Evolutionary conservation across 176 grass and related monocot species (phyloP).

Genomic region (Poa pratensis): DNA sequence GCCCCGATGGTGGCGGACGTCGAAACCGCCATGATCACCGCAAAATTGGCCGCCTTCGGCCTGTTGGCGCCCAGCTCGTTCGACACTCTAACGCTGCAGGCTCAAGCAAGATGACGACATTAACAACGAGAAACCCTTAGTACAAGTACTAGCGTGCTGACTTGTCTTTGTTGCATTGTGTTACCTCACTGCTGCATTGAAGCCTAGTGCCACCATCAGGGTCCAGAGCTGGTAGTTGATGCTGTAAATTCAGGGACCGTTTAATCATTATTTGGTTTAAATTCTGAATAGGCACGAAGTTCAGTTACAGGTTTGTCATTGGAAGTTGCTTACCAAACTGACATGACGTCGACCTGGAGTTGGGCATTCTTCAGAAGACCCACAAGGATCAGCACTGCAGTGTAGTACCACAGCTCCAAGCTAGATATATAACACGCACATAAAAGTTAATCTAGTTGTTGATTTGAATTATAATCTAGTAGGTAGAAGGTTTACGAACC

Average conservation of each 20-base stretch:
- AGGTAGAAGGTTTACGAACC: conserved; percentile 18
- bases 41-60: conserved; percentile 72
- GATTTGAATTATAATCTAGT: too few relatives aligned
- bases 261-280: neutral
- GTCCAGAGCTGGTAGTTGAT: conserved; percentile 94
- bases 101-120: neutral
- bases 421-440: conserved; percentile 30
- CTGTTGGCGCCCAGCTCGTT: conserved; percentile 89
- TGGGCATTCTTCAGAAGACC: conserved; percentile 69
- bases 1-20: conserved; percentile 66
- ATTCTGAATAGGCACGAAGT: neutral
- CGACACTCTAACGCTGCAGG: conserved; percentile 79
- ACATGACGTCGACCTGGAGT: conserved; percentile 79
- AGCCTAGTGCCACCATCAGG: conserved; percentile 85
- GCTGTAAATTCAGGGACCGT: conserved; percentile 43
- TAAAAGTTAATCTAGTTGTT: neutral
- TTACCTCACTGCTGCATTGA: conserved; percentile 90
- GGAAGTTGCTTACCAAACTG: conserved; percentile 64
- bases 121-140: neutral
- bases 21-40: conserved; percentile 63
- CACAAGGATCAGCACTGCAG: conserved; percentile 78
- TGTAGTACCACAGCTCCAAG: conserved; percentile 96
- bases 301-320: neutral
- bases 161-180: neutral
- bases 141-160: neutral